phyloP scores from a whole-genome alignment of 2,329 filamentous ascomycete species.

The Exutisphaerella laricina region DNA sequence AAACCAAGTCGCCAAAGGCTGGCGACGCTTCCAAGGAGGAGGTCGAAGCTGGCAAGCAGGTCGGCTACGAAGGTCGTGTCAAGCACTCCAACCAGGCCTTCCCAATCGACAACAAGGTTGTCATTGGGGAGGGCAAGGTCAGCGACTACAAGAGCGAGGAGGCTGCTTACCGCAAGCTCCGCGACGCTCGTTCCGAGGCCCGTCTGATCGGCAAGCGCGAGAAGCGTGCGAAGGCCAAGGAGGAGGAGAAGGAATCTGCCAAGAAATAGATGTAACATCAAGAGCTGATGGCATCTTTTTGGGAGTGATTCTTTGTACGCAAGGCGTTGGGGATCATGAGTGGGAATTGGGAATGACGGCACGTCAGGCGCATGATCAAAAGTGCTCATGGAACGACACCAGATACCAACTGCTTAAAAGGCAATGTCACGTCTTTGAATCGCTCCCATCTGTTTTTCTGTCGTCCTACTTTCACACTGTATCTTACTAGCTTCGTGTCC shows the following conservation, averaged over 20 bases:
- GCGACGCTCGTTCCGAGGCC: conserved; percentile 75
- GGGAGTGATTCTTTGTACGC: conserved; percentile 23
- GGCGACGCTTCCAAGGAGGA: conserved; percentile 81
- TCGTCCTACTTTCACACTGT: neutral
- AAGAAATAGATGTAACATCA: conserved; percentile 65
- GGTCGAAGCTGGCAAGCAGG: conserved; percentile 62
- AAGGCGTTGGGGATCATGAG: conserved; percentile 21
- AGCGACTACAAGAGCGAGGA: conserved; percentile 66
- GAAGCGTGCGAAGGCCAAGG: conserved; percentile 88
- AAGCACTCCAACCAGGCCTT: conserved; percentile 48
- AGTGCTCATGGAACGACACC: conserved; percentile 18
- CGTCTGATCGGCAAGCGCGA: conserved; percentile 77
- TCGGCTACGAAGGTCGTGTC: conserved; percentile 44
- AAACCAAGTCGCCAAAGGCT: conserved; percentile 87
- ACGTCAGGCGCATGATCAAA: conserved; percentile 21
- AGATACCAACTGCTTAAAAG: conserved; percentile 20
- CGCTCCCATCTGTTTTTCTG: no score
- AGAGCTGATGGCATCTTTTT: conserved; percentile 7
- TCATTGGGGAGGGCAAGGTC: conserved; percentile 78
- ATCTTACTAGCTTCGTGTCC: neutral
- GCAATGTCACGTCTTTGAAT: conserved; percentile 22
- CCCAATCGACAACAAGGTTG: conserved; percentile 64
- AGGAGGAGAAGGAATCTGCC: conserved; percentile 67
- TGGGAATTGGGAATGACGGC: conserved; percentile 16
- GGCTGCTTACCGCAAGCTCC: conserved; percentile 80